Base-by-base conservation (phyloP, 441 rosid genomes). In the Gossypium schwendimanii region DNA sequence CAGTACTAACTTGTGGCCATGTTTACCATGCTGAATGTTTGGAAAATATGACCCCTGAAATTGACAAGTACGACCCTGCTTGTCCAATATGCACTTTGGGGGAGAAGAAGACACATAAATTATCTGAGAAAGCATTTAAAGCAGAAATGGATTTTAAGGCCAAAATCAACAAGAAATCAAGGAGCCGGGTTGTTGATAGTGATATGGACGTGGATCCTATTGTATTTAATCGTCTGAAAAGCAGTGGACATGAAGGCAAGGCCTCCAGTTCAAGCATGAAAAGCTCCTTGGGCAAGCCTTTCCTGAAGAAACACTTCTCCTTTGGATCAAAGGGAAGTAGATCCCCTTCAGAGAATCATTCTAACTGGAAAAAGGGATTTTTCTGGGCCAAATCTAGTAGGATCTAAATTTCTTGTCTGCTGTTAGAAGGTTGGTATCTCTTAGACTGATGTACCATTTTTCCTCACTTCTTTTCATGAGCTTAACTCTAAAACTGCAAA, bases 1-100 rank as follows among this genome's bases (percentile, higher is more conserved):
- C 98, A 44, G 87, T 96, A 73, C 81, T 96, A 76, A 82, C 76
- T 10, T 96, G 99, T 64, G 98, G 97, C 18, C 99, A 96, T 82
- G 91, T 84, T 73, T 93, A 90, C 81, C 99, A 96, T 73, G 94
- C 97, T 41, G 99, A 96, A 41, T 96, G 99, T 87, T 86, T 96
- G 86, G 99, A 96, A 79, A 87, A 81, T 63, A 79, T 93, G 89
- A 96, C 99, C 0, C 83, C 77, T 31, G 98, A 93, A 76, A 76
- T 88, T 54, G 78, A 83, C 78, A 93, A 93, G 80, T 96, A 89
- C 45, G 97, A 96, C 77, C 99, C 99, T 5, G 77, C 87, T 20
- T 96, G 99, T 84, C 99, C 97, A 3, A 61, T 96, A 65, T 96
- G 99, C 76, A 90, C 89, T n/a, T 69, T 90, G 49, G 98, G 97